Evolutionary conservation across 306 rosid genomes (phyloP), one percentile per base, ranked within the genome.

Genomic region (Hippophae tibetana): DNA sequence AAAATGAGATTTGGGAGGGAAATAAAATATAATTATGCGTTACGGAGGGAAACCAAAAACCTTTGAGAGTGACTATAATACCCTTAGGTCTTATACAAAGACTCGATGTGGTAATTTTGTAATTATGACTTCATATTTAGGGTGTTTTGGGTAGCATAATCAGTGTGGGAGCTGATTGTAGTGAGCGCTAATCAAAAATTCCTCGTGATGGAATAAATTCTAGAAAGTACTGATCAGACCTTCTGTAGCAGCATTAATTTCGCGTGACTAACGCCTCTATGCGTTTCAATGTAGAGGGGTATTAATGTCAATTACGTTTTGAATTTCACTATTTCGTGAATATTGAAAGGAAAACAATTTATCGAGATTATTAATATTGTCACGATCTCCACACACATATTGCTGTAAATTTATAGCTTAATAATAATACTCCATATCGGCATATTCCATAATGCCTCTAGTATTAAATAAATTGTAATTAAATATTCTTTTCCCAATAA

Each of bases 231-330:
- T 27, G 6, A 65, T 69, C 59, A 47, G 3, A 18, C 73, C 72
- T 64, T 66, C 57, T 47, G 42, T 50, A 50, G 64, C 65, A 14
- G 60, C 57, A 44, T 48, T 52, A 14, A 49, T 63, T 66, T 47
- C 72, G 58, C 82, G 70, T 60, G 85, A 68, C 31, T 64, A 8
- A 54, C 67, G 66, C 78, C 58, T 63, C 53, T 38, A 2, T 18
- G 13, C 2, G 44, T 12, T 63, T 43, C 43, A 13, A 10, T 31
- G 47, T 27, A 11, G 27, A 67, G 67, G 67, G 74, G 69, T 1
- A 54, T 56, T 52, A 47, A 1, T 13, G 74, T 71, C 70, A 64
- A 71, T 58, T 23, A 7, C 5, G 6, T 44, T 66, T 57, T 56
- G 8, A 52, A 48, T 1, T 42, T 27, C 26, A 18, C 23, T 18